Evolutionary conservation across 345 rosid genomes (phyloP), one percentile per base, ranked within the genome.

Genomic region (Geranium brycei): DNA sequence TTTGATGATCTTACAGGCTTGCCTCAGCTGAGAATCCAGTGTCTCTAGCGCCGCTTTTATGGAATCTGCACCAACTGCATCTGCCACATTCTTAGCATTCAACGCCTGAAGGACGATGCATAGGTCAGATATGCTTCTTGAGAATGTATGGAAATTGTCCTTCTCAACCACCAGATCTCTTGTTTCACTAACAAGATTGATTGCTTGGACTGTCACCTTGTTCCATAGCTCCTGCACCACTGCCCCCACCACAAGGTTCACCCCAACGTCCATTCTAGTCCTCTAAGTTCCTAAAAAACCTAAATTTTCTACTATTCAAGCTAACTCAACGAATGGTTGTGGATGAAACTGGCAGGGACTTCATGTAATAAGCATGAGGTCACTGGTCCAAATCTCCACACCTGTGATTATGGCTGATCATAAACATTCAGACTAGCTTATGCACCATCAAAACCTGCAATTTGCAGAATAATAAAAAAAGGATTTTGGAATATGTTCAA

Each of bases 221-320:
- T 73, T 77, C 79, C 80, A 78, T 8, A 74, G 59, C 58, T 79
- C 86, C 64, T 77, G 86, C 53, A 77, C 62, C 5, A 66, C 63
- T 30, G 75, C 81, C 4, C 31, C n/a, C 11, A 73, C 78, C 15
- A 71, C 71, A 62, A 35, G 41, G 41, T 35, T 7, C 7, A 35
- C 41, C 41, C 41, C 41, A 35, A 35, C 41, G 5, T 69, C 71
- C 57, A 73, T 19, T 61, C 77, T 14, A 55, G 31, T 47, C 53
- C 53, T 47, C 15, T 47, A 47, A 47, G 53, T 13, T 13, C 11
- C 53, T 7, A 3, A 35, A 47, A 13, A 2, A 8, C 11, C 53
- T 47, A 13, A 47, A 6, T 47, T 47, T 47, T 13, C 12, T 47
- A 47, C 12, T 2, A 13, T 10, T 47, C 11, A 47, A 13, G 13